These are phyloP conservation scores for Mycena galopus DNA, from an alignment of 768 basidiomycete species.

Conservation along the genomic window DNA sequence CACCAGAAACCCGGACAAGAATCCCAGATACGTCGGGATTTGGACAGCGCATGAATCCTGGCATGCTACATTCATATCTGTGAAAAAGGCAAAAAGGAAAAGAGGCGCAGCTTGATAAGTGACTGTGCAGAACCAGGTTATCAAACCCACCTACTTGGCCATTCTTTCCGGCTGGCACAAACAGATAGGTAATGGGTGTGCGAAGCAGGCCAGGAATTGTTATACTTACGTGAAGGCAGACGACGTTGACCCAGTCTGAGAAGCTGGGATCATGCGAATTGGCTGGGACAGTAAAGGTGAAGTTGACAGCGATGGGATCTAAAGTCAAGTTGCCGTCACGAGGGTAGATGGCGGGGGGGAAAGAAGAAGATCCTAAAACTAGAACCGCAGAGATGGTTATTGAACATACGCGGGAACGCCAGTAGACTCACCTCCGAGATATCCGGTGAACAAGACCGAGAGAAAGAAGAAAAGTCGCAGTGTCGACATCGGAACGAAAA, in stretches of 20 bases:
- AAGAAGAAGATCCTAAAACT: neutral
- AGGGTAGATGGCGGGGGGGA: neutral
- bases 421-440: neutral
- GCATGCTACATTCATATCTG: neutral
- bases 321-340: neutral
- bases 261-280: neutral
- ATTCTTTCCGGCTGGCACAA: constrained; percentile 3
- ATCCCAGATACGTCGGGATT: constrained; percentile 18
- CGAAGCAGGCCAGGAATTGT: neutral
- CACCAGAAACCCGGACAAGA: constrained; percentile 20
- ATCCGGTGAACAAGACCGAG: neutral
- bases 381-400: neutral
- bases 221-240: neutral
- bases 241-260: neutral
- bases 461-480: neutral
- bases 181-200: neutral
- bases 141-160: neutral
- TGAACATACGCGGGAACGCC: neutral
- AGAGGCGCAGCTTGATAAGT: neutral
- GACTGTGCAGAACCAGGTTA: neutral
- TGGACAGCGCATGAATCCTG: neutral
- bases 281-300: neutral
- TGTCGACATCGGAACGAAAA: neutral
- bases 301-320: neutral
- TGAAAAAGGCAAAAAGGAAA: neutral